phyloP scores from a whole-genome alignment of 768 basidiomycete species.

The Boletus subparvulus region DNA sequence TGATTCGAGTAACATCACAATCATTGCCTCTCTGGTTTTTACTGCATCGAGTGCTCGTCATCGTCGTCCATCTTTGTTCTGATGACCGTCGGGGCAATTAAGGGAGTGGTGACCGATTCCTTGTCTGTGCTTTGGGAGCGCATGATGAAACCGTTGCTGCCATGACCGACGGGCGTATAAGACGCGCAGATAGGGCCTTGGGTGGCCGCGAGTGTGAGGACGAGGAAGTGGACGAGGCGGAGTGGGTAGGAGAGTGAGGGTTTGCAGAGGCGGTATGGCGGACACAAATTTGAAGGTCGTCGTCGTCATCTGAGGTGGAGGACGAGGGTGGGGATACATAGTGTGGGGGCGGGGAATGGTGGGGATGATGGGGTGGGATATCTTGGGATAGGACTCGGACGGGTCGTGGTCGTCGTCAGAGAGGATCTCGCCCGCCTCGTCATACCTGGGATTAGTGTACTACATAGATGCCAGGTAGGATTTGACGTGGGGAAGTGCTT shows the following conservation, averaged over 20 bases:
- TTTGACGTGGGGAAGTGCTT: constrained; percentile 23
- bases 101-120: constrained; percentile 67
- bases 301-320: constrained; percentile 43
- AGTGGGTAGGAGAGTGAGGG: constrained; percentile 41
- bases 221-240: constrained; percentile 28
- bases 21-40: too few relatives aligned
- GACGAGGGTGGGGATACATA: constrained; percentile 30
- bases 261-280: constrained; percentile 25
- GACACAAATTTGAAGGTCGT: constrained; percentile 63
- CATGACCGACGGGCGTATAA: constrained; percentile 6
- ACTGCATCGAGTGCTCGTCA: constrained; percentile 20
- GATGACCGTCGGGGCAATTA: constrained; percentile 78
- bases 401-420: constrained; percentile 29
- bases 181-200: constrained; percentile 33
- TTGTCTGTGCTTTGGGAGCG: constrained; percentile 36
- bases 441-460: constrained; percentile 50
- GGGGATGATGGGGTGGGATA: constrained; percentile 15
- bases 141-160: constrained; percentile 47
- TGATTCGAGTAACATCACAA: too few relatives aligned
- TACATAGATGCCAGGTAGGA: not conserved
- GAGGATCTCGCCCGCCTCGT: constrained; percentile 48
- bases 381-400: constrained; percentile 15
- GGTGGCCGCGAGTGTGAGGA: constrained; percentile 30
- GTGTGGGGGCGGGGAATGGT: constrained; percentile 23
- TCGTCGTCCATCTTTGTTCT: constrained; percentile 70